phyloP scores from a whole-genome alignment of 805 yeast species.

The Wickerhamiella bombiphila region DNA sequence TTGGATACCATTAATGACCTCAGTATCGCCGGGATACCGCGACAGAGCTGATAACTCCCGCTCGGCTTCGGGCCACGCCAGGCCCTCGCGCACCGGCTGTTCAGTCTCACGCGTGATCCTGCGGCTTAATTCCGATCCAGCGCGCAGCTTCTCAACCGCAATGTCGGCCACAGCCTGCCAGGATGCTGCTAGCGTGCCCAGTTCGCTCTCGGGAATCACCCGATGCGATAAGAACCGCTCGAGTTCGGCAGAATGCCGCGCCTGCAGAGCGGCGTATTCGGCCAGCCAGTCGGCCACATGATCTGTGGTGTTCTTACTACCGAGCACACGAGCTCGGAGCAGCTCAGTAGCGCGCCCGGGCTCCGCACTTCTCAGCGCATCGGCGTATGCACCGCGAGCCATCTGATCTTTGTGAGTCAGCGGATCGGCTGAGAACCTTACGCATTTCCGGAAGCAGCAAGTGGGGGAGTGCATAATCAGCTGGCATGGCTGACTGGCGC shows the following conservation, averaged over 20 bases:
- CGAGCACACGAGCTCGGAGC: constrained; percentile 40
- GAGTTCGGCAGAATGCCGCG: constrained; percentile 35
- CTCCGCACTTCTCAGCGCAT: constrained; percentile 17
- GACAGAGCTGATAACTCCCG: constrained; percentile 4
- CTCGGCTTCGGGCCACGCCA: constrained; percentile 24
- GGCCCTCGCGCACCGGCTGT: constrained; percentile 28
- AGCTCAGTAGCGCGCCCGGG: constrained; percentile 50
- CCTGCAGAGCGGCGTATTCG: constrained; percentile 35
- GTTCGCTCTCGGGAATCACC: constrained; percentile 11
- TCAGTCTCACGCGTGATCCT: constrained; percentile 27
- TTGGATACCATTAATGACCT: constrained; percentile 41
- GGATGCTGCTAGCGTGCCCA: constrained; percentile 21
- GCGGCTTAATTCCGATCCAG: constrained; percentile 23
- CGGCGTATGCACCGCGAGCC: constrained; percentile 13
- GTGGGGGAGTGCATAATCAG: too few species aligned
- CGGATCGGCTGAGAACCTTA: too few species aligned
- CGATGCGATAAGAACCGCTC: constrained; percentile 19
- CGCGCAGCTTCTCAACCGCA: constrained; percentile 21
- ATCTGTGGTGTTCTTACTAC: constrained; percentile 41
- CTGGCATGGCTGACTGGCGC: too few species aligned
- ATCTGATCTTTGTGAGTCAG: too few species aligned
- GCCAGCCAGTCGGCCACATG: constrained; percentile 49
- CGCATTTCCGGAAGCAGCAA: too few species aligned
- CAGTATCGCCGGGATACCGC: constrained; percentile 22
- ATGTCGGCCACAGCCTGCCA: constrained; percentile 18